Base-by-base conservation (phyloP, 2,329 filamentous ascomycete genomes). In the Penicillium sp. region DNA sequence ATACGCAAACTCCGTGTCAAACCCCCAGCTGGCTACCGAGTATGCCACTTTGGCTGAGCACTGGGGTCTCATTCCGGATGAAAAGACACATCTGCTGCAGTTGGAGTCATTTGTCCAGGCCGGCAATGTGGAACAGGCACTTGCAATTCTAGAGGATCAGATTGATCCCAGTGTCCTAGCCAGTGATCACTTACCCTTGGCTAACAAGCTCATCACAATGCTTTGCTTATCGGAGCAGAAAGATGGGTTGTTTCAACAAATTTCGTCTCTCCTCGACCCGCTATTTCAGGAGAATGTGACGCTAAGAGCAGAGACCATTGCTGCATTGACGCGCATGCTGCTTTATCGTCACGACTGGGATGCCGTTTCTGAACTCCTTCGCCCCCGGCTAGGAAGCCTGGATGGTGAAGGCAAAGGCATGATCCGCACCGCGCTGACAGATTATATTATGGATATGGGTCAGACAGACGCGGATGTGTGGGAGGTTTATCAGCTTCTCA, bases 281-380 rank as follows among this genome's bases (percentile, higher is more conserved):
- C 77, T 95, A 2, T 87, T 92, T 55, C 85, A 91, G 65, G 84
- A 86, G 11, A 81, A 86, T 52, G 83, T 85, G 7, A 82, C 81
- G 1, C 81, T 97, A 14, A 87, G 89, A 33, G 85, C 92, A 0
- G 81, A 86, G 42, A 95, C 92, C 0, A 84, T 94, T 1, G 85
- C 87, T 6, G 82, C 84, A 0, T 79, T 97, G n/a, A 89, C 87
- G 56, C 79, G 87, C 43, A 79, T 89, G 41, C 89, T 96, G 62
- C 81, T 97, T 11, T 82, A 84, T 57, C 85, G 88, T 40, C 88
- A 90, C 65, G 89, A 96, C 68, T 81, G 86, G 42, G 85, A 87
- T 60, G 91, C 95, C 58, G 86, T 91, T 4, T 88, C 91, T 58
- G 90, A 96, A 68, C 82, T 95, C 0, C 82, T 97, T 15, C 90